These are phyloP conservation scores for Protostelium mycophagum DNA, from an alignment of 78 protist species.

Conservation along the genomic window DNA sequence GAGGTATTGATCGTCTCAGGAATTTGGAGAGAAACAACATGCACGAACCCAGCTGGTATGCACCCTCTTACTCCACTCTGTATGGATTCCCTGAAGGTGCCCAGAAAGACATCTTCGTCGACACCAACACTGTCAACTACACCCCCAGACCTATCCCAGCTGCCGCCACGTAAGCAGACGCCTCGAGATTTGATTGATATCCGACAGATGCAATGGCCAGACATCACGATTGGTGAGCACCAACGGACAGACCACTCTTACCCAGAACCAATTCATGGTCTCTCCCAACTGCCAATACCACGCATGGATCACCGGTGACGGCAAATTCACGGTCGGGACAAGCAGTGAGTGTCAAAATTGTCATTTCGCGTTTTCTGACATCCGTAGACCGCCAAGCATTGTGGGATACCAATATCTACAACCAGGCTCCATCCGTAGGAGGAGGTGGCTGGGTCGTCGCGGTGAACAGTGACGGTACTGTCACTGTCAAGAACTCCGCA, in stretches of 20 bases:
- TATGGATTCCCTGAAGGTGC: not conserved
- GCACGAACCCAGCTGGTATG: not conserved
- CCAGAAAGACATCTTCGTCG: not conserved
- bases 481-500: not conserved
- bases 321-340: not conserved
- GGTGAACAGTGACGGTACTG: not conserved
- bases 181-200: too few relatives aligned
- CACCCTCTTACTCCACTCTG: not conserved
- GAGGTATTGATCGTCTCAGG: not conserved
- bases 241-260: not conserved
- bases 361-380: too few relatives aligned
- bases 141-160: not conserved
- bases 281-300: not conserved
- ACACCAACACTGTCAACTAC: not conserved
- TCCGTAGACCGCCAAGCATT: not conserved
- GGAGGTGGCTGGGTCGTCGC: not conserved
- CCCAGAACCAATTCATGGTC: not conserved
- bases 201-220: not conserved
- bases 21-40: not conserved
- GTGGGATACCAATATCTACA: not conserved
- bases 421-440: not conserved
- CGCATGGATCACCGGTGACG: not conserved
- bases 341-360: not conserved
- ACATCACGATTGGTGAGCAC: not conserved
- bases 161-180: not conserved